Conservation (phyloP, 352 stramenopile species). For the Phytophthora macrochlamydospora region DNA sequence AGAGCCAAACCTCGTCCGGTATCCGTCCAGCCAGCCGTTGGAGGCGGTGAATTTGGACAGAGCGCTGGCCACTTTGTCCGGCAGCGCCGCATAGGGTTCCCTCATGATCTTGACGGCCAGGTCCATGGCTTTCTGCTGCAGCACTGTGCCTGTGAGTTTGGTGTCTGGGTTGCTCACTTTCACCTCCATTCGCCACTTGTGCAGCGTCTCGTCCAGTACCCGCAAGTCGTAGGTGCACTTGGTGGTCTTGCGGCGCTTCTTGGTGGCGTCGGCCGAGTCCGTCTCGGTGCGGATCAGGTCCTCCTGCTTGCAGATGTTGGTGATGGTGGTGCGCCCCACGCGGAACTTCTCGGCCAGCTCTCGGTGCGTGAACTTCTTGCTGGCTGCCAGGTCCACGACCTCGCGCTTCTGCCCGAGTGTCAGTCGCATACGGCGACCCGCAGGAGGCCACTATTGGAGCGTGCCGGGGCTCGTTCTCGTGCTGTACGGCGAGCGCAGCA, state of each 20-base stretch:
- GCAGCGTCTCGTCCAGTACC: constrained; percentile 81
- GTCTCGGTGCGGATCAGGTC: constrained; percentile 84
- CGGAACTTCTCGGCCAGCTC: constrained; percentile 85
- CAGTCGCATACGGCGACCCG: constrained; percentile 66
- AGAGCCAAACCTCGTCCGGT: constrained; percentile 80
- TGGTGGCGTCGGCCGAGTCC: constrained; percentile 83
- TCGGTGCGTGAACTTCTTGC: constrained; percentile 87
- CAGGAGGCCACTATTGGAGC: constrained; percentile 14
- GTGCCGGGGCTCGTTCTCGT: background rate
- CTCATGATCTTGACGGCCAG: constrained; percentile 76
- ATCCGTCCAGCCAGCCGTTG: constrained; percentile 88
- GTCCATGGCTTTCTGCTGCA: constrained; percentile 88
- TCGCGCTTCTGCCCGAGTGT: constrained; percentile 88
- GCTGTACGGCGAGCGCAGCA: background rate
- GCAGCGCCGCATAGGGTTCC: constrained; percentile 69
- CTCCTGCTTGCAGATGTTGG: constrained; percentile 86
- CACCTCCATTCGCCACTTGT: constrained; percentile 90
- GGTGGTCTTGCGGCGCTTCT: constrained; percentile 89
- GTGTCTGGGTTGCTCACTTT: constrained; percentile 80
- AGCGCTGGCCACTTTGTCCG: constrained; percentile 77
- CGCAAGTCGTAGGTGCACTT: constrained; percentile 85
- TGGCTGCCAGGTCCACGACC: constrained; percentile 80
- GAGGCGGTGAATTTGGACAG: constrained; percentile 80
- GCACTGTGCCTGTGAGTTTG: constrained; percentile 79
- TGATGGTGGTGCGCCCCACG: constrained; percentile 84